Evolutionary conservation across 495 filamentous ascomycete species (phyloP).

Genomic region (Penicillium riverlandense): DNA sequence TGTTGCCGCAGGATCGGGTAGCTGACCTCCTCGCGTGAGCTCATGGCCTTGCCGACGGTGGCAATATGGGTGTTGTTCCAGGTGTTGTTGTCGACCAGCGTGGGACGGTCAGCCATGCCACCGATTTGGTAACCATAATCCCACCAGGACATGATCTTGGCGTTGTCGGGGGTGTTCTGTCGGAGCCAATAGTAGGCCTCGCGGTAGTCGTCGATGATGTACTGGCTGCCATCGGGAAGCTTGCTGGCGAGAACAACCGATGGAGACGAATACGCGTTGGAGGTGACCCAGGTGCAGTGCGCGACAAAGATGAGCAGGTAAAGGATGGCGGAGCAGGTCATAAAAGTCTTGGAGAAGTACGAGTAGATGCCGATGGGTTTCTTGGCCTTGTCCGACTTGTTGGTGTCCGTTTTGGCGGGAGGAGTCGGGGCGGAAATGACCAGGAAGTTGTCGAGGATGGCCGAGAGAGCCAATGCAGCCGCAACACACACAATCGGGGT

Average conservation of each 20-base stretch:
- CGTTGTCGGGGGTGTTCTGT: conserved; percentile 88
- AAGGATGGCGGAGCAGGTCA: conserved; percentile 60
- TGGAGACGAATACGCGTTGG: conserved; percentile 96
- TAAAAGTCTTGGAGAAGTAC: conserved; percentile 65
- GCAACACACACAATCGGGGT: conserved; percentile 96
- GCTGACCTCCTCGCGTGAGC: conserved; percentile 92
- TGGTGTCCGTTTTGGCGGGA: conserved; percentile 36
- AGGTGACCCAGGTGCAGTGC: conserved; percentile 99
- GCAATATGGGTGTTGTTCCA: conserved; percentile 99
- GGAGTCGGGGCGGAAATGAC: conserved; percentile 44
- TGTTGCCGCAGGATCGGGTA: conserved; percentile 98
- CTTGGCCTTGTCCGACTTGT: conserved; percentile 31
- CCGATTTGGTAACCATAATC: conserved; percentile 99
- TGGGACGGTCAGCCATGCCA: conserved; percentile 97
- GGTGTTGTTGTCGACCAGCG: conserved; percentile 98
- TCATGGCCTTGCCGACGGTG: conserved; percentile 99
- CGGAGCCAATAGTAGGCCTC: conserved; percentile 99
- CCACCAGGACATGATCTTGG: conserved; percentile 99
- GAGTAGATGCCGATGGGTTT: conserved; percentile 67
- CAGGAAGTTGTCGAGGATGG: conserved; percentile 82
- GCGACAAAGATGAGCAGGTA: conserved; percentile 92
- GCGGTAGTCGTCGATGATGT: conserved; percentile 99
- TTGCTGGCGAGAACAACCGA: conserved; percentile 93
- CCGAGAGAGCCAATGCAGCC: conserved; percentile 83
- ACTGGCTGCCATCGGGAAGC: conserved; percentile 89